Evolutionary conservation across 1,139 yeast genomes (phyloP).

Genomic region (Debaryomyces robertsiae): DNA sequence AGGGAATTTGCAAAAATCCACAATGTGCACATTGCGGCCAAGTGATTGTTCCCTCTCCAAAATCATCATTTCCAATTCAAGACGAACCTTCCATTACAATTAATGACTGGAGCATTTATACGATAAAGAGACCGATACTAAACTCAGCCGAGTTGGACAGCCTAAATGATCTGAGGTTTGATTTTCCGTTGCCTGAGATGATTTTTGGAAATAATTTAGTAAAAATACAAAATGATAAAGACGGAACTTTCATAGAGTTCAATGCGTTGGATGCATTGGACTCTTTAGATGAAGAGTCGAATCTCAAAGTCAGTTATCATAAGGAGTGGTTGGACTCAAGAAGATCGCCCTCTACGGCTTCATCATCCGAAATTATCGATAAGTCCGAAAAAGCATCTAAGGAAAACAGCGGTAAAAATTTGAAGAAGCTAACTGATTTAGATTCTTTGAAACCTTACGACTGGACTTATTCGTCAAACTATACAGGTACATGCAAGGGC

Average conservation of each 20-base stretch:
- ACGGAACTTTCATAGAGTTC: constrained; percentile 58
- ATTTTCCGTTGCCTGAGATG: constrained; percentile 95
- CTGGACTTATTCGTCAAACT: constrained; percentile 91
- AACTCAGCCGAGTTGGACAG: constrained; percentile 73
- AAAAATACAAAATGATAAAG: constrained; percentile 43
- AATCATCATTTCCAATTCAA: constrained; percentile 58
- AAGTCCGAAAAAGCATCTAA: constrained; percentile 32
- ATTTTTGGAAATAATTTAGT: constrained; percentile 88
- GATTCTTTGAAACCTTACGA: constrained; percentile 73
- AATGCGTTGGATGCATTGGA: constrained; percentile 82
- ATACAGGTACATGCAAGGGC: constrained; percentile 57
- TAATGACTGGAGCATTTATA: constrained; percentile 74
- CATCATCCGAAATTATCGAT: constrained; percentile 21
- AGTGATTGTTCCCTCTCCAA: constrained; percentile 74
- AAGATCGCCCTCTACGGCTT: constrained; percentile 29
- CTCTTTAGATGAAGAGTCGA: constrained; percentile 49
- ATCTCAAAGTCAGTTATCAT: constrained; percentile 76
- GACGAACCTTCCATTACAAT: constrained; percentile 69
- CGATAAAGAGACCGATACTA: constrained; percentile 76
- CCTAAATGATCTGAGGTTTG: constrained; percentile 59
- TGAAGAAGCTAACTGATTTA: constrained; percentile 42
- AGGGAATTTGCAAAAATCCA: constrained; percentile 47
- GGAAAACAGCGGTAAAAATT: constrained; percentile 32
- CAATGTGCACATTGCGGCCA: constrained; percentile 67
- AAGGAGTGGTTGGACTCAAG: constrained; percentile 81